Evolutionary conservation across 148 eudicot species (phyloP).

Genomic region (Chenopodium album): DNA sequence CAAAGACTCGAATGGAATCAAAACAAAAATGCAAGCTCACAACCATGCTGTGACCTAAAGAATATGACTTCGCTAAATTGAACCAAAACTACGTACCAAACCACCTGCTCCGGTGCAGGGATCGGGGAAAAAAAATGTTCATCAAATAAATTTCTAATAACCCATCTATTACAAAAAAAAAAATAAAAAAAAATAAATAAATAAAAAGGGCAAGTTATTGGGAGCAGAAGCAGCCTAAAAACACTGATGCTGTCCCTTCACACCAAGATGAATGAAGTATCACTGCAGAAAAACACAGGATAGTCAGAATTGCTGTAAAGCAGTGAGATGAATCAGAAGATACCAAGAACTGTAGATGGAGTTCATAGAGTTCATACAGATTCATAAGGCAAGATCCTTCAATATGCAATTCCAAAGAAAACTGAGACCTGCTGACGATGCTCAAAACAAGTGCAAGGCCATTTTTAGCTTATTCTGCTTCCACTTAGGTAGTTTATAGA

Average conservation of each 20-base stretch:
- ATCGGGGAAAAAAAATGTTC: constrained; percentile 16
- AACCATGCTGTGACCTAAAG: constrained; percentile 48
- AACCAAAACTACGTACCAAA: constrained; percentile 29
- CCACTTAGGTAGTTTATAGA: constrained; percentile 94
- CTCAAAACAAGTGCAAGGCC: constrained; percentile 76
- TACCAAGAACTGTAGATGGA: not conserved
- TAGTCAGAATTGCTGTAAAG: not conserved
- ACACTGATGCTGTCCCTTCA: constrained; percentile 59
- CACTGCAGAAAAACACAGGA: constrained; percentile 32
- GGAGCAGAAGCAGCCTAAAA: constrained; percentile 87
- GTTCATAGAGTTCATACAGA: constrained; percentile 22
- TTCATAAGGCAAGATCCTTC: constrained; percentile 22
- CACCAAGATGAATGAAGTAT: constrained; percentile 29
- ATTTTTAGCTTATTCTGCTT: constrained; percentile 93
- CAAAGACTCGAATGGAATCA: constrained; percentile 20
- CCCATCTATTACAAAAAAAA: constrained; percentile 26
- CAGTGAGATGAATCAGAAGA: not conserved
- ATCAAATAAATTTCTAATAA: constrained; percentile 26
- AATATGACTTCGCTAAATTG: constrained; percentile 34
- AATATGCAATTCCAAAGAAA: constrained; percentile 30
- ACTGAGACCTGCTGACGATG: not conserved
- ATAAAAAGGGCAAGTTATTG: constrained; percentile 38
- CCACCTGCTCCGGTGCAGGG: constrained; percentile 23
- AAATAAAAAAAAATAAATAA: constrained; percentile 26
- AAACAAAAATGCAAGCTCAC: constrained; percentile 63